Percentiles rank a stretch among this genome's conserved stretches.
phyloP scores from a whole-genome alignment of 169 alveolate species.

The Plasmodium fragile region DNA sequence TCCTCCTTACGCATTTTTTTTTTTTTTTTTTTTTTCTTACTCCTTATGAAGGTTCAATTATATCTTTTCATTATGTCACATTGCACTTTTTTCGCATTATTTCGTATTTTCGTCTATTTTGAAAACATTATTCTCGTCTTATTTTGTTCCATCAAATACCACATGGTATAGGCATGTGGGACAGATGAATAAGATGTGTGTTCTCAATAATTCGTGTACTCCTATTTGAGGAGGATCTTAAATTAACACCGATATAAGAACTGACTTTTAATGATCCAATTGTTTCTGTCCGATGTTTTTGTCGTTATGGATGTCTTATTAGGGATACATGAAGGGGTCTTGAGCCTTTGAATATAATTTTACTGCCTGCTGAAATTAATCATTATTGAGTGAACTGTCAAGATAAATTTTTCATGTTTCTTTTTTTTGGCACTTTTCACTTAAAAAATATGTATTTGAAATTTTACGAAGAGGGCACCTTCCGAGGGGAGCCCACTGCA shows the following conservation, averaged over 20 bases:
- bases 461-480: background rate
- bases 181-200: background rate
- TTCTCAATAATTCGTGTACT: background rate
- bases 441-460: background rate
- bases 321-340: background rate
- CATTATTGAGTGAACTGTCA: conserved; percentile 5
- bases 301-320: background rate
- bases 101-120: background rate
- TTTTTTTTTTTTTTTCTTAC: background rate
- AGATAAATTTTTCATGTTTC: background rate
- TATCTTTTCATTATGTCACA: background rate
- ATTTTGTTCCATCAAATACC: background rate
- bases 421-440: background rate
- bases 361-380: background rate
- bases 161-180: background rate
- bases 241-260: background rate
- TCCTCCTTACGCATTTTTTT: background rate
- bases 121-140: background rate
- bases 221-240: background rate
- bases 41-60: background rate
- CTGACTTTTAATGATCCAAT: background rate
- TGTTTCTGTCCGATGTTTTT: background rate
- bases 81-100: background rate
- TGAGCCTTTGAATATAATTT: background rate
- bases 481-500: background rate